These are phyloP conservation scores for Heliosperma pusillum DNA, from an alignment of 148 eudicot genomes.

Conservation along the genomic window DNA sequence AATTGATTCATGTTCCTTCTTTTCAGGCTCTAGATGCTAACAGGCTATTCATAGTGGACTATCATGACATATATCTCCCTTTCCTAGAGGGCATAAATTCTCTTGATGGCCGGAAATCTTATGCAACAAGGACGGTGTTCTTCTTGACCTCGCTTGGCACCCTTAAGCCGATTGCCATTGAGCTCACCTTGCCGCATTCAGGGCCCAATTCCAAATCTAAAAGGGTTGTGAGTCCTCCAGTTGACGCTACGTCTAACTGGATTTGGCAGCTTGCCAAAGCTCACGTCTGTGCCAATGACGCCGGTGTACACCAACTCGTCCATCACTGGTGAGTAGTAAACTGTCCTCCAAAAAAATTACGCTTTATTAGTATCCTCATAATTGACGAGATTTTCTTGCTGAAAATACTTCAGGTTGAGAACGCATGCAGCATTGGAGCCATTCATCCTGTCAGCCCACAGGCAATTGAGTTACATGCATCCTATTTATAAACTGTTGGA, in stretches of 20 bases:
- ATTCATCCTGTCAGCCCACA: slow-evolving; percentile 84
- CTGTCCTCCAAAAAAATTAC: background rate
- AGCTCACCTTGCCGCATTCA: slow-evolving; percentile 63
- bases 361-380: background rate
- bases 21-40: slow-evolving; percentile 72
- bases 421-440: slow-evolving; percentile 86
- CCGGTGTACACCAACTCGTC: slow-evolving; percentile 89
- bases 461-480: slow-evolving; percentile 87
- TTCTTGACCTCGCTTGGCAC: slow-evolving; percentile 71
- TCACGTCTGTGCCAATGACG: slow-evolving; percentile 91
- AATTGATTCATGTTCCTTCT: background rate
- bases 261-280: slow-evolving; percentile 90
- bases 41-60: slow-evolving; percentile 68
- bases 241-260: slow-evolving; percentile 82
- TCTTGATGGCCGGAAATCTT: slow-evolving; percentile 80
- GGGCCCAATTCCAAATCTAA: slow-evolving; percentile 52
- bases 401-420: slow-evolving; percentile 46
- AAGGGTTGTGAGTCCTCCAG: slow-evolving; percentile 75
- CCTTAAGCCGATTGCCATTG: slow-evolving; percentile 86
- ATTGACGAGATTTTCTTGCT: background rate
- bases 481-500: slow-evolving; percentile 89
- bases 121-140: slow-evolving; percentile 80
- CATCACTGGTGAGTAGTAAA: slow-evolving; percentile 65
- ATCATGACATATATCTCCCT: slow-evolving; percentile 85
- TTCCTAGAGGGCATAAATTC: slow-evolving; percentile 76